Conservation (phyloP, 2,329 filamentous ascomycete species). For the Fusarium sp. region DNA sequence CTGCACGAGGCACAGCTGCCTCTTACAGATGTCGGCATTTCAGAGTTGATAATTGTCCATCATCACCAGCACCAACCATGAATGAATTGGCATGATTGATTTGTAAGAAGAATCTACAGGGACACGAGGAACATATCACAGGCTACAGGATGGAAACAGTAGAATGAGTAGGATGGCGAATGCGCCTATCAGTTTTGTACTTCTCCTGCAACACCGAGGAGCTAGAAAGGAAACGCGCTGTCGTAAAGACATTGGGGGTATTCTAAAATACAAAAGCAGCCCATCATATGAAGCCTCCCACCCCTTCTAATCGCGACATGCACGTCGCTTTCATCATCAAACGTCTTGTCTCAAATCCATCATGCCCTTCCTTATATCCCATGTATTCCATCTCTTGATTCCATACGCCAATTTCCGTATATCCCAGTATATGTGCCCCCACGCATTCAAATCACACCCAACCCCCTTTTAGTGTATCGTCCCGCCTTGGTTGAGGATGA, state of each 20-base stretch:
- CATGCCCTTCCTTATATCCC: slow-evolving; percentile 14
- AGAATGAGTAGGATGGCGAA: slow-evolving; percentile 8
- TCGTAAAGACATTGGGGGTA: slow-evolving; percentile 40
- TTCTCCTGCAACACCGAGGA: slow-evolving; percentile 13
- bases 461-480: slow-evolving; percentile 36
- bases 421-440: slow-evolving; percentile 8
- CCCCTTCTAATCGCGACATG: slow-evolving; percentile 25
- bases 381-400: background rate
- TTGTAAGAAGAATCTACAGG: background rate
- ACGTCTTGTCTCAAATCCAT: slow-evolving; percentile 22
- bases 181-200: slow-evolving; percentile 6
- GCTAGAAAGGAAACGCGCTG: slow-evolving; percentile 24
- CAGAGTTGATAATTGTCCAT: slow-evolving; percentile 3
- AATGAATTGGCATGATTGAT: background rate
- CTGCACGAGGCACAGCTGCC: slow-evolving; percentile 34
- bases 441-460: background rate
- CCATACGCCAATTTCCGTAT: slow-evolving; percentile 20
- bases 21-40: slow-evolving; percentile 20
- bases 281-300: slow-evolving; percentile 27
- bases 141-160: background rate
- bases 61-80: background rate
- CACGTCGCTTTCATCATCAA: slow-evolving; percentile 22
- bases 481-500: slow-evolving; percentile 54
- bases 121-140: background rate
- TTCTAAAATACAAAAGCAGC: slow-evolving; percentile 43